Base-by-base conservation (phyloP, 495 filamentous ascomycete species). In the Collariella sp. region DNA sequence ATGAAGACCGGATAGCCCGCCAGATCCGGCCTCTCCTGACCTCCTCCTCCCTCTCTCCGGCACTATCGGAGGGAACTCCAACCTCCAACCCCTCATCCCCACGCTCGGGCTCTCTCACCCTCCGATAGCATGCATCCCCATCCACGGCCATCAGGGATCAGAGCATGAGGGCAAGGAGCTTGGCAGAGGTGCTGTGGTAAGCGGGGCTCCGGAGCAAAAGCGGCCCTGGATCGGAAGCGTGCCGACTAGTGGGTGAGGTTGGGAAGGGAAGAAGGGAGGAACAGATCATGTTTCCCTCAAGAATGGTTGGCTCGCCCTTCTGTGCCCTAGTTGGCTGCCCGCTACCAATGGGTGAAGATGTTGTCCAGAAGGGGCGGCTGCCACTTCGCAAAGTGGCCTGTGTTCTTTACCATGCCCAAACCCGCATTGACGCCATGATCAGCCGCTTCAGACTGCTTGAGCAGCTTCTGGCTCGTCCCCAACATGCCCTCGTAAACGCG, bases 371-470 rank as follows among this genome's bases (percentile, higher is more conserved):
- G 67, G 0, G 76, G 68, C 16, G 86, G 72, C 41, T 77, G 75
- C 72, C 67, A 72, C 5, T 69, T 58, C 34, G 66, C 52, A 33
- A 60, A 66, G 19, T 59, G 52, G 56, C 51, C 63, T 68, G 46
- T 77, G 72, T 7, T 72, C 67, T 7, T 63, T 56, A 11, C 79
- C 79, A 46, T 78, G 64, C 7, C 83, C 84, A 26, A 87, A n/a
- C n/a, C n/a, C n/a, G n/a, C n/a, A n/a, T n/a, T n/a, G n/a, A 88
- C 24, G 87, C 78, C 86, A 89, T 89, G 69, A 80, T 80, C 41
- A 89, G 72, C 62, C 88, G 82, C 42, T 74, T 70, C 78, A 56
- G 87, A 87, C 41, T 82, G 68, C 40, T 75, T 76, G n/a, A 88
- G 72, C n/a, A 86, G 82, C 53, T 79, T 66, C 2, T 57, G 42